These are phyloP conservation scores for Yamadazyma triangularis DNA, from an alignment of 1,139 yeast species.

Conservation along the genomic window DNA sequence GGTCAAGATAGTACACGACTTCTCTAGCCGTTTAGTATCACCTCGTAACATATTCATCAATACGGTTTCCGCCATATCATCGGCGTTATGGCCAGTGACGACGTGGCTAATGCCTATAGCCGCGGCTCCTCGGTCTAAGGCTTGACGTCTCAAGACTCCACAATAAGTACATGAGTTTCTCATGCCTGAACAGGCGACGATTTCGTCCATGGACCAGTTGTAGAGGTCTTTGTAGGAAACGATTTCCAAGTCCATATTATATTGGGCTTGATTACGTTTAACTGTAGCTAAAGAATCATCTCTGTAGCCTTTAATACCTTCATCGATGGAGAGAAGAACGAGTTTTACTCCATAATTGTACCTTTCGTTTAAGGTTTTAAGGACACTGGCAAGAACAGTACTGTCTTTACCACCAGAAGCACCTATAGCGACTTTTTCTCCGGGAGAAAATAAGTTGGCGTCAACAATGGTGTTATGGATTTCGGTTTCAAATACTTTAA, in stretches of 20 bases:
- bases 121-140: slow-evolving; percentile 94
- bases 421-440: slow-evolving; percentile 92
- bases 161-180: slow-evolving; percentile 96
- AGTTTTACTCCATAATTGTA: slow-evolving; percentile 81
- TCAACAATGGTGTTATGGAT: slow-evolving; percentile 83
- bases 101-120: slow-evolving; percentile 82
- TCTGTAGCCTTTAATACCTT: slow-evolving; percentile 95
- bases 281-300: slow-evolving; percentile 98
- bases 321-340: slow-evolving; percentile 85
- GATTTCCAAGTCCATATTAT: slow-evolving; percentile 82
- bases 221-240: slow-evolving; percentile 87
- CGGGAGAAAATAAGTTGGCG: slow-evolving; percentile 65
- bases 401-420: slow-evolving; percentile 99
- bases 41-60: slow-evolving; percentile 92
- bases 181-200: slow-evolving; percentile 91
- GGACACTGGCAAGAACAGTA: slow-evolving; percentile 84
- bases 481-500: slow-evolving; percentile 87
- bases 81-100: slow-evolving; percentile 98
- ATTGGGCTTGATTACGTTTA: slow-evolving; percentile 84
- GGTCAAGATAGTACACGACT: slow-evolving; percentile 86
- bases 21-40: slow-evolving; percentile 89
- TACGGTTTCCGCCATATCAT: slow-evolving; percentile 98
- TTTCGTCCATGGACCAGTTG: slow-evolving; percentile 98
- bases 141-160: slow-evolving; percentile 95
- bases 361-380: slow-evolving; percentile 84